Evolutionary conservation across 2,329 filamentous ascomycete genomes (phyloP).

Genomic region (Thermoascus crustaceus): DNA sequence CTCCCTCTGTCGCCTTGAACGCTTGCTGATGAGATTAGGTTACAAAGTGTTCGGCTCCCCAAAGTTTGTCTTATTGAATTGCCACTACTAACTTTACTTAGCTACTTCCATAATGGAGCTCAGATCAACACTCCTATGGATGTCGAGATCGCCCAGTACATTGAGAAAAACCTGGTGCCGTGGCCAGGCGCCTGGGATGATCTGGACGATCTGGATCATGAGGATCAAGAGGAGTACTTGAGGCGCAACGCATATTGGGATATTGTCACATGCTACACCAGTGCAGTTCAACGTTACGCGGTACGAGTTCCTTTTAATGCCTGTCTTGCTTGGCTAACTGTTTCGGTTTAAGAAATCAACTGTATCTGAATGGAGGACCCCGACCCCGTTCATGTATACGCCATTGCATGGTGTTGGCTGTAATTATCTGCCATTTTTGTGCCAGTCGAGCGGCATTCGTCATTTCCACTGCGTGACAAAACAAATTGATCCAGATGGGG

Average conservation of each 20-base stretch:
- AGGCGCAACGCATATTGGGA: constrained; percentile 19
- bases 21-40: constrained; percentile 26
- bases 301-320: constrained; percentile 12
- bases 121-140: constrained; percentile 59
- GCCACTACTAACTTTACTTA: constrained; percentile 18
- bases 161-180: constrained; percentile 48
- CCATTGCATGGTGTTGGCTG: constrained; percentile 35
- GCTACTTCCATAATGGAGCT: constrained; percentile 56
- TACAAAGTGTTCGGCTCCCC: constrained; percentile 49
- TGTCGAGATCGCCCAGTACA: constrained; percentile 48
- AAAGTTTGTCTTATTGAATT: constrained; percentile 2
- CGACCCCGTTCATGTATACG: constrained; percentile 35
- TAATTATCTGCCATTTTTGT: constrained; percentile 25
- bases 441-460: constrained; percentile 24
- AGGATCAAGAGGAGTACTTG: constrained; percentile 31
- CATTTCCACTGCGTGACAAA: constrained; percentile 29
- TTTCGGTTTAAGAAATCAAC: constrained; percentile 24
- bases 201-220: too few species aligned
- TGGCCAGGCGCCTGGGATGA: constrained; percentile 36
- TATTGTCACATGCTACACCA: constrained; percentile 22
- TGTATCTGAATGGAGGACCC: constrained; percentile 17
- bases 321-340: background rate
- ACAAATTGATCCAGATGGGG: constrained; percentile 52
- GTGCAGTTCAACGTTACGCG: constrained; percentile 23
- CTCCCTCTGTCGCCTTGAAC: background rate